Evolutionary conservation across 176 grass and related monocot genomes (phyloP).

Genomic region (Alopecurus myosuroides): DNA sequence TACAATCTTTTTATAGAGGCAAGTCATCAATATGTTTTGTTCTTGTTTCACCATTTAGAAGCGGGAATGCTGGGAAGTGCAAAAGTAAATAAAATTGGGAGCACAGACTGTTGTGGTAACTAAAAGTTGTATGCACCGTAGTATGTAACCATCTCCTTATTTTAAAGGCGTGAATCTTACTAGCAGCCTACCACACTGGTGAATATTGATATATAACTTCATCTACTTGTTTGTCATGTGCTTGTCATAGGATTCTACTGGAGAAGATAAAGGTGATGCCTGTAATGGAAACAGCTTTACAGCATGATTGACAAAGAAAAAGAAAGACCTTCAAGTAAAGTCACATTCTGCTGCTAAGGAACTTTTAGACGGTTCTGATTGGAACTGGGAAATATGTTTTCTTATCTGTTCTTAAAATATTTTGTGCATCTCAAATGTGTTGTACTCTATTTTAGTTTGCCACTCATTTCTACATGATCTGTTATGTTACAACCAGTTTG

Average conservation of each 20-base stretch:
- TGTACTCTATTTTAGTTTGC: no score
- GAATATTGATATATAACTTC: background rate
- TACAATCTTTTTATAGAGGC: constrained; percentile 16
- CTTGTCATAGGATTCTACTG: background rate
- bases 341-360: background rate
- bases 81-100: background rate
- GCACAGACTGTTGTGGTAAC: background rate
- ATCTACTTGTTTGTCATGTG: background rate
- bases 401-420: no score
- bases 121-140: background rate
- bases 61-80: background rate
- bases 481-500: background rate
- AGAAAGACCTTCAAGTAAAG: background rate
- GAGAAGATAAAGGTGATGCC: background rate
- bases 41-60: background rate
- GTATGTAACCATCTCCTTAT: background rate
- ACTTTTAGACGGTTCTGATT: background rate
- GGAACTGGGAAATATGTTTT: constrained; percentile 3
- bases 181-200: background rate
- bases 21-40: background rate
- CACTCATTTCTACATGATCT: no score
- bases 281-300: background rate
- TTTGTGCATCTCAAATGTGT: no score
- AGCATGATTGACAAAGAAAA: constrained; percentile 8
- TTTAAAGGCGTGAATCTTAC: background rate